Conservation (phyloP, 208 protist species). For the Histomonas meleagridis region DNA sequence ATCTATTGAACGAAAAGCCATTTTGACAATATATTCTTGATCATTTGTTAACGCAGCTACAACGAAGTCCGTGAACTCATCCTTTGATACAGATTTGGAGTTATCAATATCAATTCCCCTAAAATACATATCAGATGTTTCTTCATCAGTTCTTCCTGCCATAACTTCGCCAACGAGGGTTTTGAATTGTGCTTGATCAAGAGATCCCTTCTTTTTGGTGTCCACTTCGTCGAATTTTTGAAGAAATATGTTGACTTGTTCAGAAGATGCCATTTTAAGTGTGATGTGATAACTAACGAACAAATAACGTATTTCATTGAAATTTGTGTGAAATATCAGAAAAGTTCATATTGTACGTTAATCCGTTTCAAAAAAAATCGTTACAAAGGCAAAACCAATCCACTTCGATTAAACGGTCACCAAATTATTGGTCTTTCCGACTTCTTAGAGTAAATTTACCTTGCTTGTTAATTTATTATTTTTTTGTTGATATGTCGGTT, state of each 20-base stretch:
- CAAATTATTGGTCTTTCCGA: too few species aligned
- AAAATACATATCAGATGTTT: neutral
- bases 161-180: neutral
- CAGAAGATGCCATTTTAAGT: too few species aligned
- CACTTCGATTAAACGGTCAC: too few species aligned
- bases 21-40: neutral
- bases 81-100: neutral
- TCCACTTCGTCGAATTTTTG: slow-evolving; percentile 21
- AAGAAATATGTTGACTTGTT: neutral
- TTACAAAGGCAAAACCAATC: too few species aligned
- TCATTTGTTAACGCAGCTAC: neutral
- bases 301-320: too few species aligned
- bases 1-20: neutral
- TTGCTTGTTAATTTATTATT: too few species aligned
- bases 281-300: too few species aligned
- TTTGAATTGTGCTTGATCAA: neutral
- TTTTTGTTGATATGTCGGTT: too few species aligned
- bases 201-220: neutral
- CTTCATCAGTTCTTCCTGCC: neutral
- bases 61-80: neutral
- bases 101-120: slow-evolving; percentile 1
- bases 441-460: too few species aligned
- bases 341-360: too few species aligned
- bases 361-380: too few species aligned
- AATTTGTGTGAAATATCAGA: too few species aligned